Evolutionary conservation across 768 basidiomycete species (phyloP), one percentile per base, ranked within the genome.

Genomic region (Suillus placidus): DNA sequence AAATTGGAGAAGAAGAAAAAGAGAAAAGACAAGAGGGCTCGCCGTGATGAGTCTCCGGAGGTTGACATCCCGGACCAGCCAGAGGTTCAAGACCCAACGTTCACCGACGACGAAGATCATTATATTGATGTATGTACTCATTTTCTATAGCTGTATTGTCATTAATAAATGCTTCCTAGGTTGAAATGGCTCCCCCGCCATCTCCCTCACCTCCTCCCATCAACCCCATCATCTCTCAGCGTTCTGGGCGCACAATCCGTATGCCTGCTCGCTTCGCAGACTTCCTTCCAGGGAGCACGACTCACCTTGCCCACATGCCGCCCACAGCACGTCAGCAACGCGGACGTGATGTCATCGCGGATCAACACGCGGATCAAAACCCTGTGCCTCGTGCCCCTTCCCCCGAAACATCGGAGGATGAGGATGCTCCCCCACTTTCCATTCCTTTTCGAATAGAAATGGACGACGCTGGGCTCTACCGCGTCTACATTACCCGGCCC

Each of bases 391-490:
- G 40, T 18, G 65, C 55, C 1, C n/a, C 40, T 45, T 30, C n/a
- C 40, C 4, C 61, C 58, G 8, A 30, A 76, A 16, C 79, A 71
- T 52, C 70, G 73, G 9, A 20, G 42, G 8, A 40, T n/a, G n/a
- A n/a, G n/a, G n/a, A n/a, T n/a, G n/a, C n/a, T n/a, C n/a, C 40
- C 16, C 40, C 16, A 16, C 40, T 1, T 6, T 42, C 5, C 1
- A 16, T 42, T 6, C 40, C 3, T 42, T 42, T 45, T 1, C 14
- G 7, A 42, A n/a, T 6, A 14, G 20, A 45, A 45, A 65, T 58
- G 13, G n/a, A 68, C 10, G 5, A 32, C 4, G 23, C 62, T 7
- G 65, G 60, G 4, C 57, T 68, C 2, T 68, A 47, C 45, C 47
- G 52, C 4, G 40, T 68, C 18, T 66, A 68, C 43, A 52, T 47